Evolutionary conservation across 2,329 filamentous ascomycete genomes (phyloP).

Genomic region (Pleoardoris graminearum): DNA sequence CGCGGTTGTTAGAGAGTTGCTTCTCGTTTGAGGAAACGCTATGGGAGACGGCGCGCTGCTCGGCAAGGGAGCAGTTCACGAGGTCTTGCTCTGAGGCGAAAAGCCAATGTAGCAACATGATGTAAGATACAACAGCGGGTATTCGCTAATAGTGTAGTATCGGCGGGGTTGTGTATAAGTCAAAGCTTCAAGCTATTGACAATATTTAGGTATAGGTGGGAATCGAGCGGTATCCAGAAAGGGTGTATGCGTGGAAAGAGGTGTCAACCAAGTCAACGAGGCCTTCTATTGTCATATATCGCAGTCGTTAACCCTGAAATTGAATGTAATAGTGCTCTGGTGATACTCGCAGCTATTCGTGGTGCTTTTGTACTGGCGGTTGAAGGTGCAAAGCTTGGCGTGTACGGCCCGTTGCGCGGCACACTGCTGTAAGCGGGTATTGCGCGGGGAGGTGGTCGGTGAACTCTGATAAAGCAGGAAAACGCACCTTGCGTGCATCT

Average conservation of each 20-base stretch:
- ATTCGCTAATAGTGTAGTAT: background rate
- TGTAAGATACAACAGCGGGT: background rate
- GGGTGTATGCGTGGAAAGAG: background rate
- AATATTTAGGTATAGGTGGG: background rate
- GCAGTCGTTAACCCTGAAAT: background rate
- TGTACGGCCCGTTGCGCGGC: background rate
- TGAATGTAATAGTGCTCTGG: background rate
- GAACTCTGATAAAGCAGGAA: too few species aligned
- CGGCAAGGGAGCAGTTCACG: too few species aligned
- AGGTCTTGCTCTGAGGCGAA: background rate
- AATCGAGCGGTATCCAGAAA: background rate
- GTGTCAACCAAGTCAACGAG: too few species aligned
- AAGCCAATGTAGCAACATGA: background rate
- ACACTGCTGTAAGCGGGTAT: background rate
- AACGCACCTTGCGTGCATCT: too few species aligned
- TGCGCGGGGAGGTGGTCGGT: too few species aligned
- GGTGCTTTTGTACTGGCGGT: background rate
- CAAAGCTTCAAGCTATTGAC: background rate
- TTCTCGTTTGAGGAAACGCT: background rate
- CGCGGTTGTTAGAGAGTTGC: background rate
- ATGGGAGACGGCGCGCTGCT: background rate
- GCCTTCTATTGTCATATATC: too few species aligned
- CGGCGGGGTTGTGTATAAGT: background rate
- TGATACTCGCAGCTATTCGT: background rate
- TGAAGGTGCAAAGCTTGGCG: too few species aligned